Conservation (phyloP, 176 grass and related monocot species). For the Canna indica region DNA sequence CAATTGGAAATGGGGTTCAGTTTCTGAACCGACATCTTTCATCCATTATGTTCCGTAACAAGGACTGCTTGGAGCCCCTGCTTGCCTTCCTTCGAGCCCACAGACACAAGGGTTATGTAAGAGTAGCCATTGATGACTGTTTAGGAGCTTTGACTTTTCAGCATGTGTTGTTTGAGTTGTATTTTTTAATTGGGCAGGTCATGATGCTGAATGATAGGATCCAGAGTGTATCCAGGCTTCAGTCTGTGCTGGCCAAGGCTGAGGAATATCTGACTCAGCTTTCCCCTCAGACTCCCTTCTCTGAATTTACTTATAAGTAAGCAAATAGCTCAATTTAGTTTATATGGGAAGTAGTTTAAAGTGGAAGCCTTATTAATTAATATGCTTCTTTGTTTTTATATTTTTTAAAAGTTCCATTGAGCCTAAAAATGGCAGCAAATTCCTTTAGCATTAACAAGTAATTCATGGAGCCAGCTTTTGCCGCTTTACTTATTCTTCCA, state of each 20-base stretch:
- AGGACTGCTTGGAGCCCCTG: conserved; percentile 78
- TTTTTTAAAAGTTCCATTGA: not conserved
- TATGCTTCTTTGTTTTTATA: not conserved
- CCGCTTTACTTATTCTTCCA: not conserved
- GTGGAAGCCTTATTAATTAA: not conserved
- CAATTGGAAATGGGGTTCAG: conserved; percentile 93
- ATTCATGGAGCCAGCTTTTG: not conserved
- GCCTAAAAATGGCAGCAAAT: not conserved
- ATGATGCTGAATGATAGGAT: conserved; percentile 97
- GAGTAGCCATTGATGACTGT: not conserved
- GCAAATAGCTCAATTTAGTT: not conserved
- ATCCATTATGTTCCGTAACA: conserved; percentile 91
- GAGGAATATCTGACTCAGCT: conserved; percentile 75
- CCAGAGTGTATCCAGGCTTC: conserved; percentile 66
- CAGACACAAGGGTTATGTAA: conserved; percentile 72
- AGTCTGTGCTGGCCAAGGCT: conserved; percentile 74
- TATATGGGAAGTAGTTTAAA: not conserved
- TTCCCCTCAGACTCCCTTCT: conserved; percentile 54
- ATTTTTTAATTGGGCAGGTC: conserved; percentile 32
- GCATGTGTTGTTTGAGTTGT: not conserved
- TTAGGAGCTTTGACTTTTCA: not conserved
- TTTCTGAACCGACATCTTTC: conserved; percentile 91
- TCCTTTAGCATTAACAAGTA: not conserved
- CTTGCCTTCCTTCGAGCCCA: conserved; percentile 89
- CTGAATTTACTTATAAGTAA: conserved; percentile 72